A percentile compares a stretch with the other conserved stretches of the same genome.
Conservation (phyloP, 345 rosid species). For the Aquilaria yunnanensis region DNA sequence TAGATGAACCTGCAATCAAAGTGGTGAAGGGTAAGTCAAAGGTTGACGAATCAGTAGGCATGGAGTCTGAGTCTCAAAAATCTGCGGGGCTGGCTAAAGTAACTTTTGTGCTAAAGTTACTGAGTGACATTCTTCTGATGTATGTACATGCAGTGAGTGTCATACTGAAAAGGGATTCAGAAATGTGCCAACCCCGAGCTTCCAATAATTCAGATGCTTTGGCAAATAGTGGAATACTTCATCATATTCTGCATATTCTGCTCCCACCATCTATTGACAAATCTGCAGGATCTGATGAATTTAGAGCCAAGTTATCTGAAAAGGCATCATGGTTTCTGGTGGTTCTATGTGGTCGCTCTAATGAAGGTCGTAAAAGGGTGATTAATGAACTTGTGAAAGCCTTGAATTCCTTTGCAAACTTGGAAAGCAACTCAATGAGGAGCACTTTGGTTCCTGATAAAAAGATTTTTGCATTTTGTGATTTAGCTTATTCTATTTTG, state of each 20-base stretch:
- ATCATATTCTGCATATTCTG: conserved; percentile 74
- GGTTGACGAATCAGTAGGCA: conserved; percentile 59
- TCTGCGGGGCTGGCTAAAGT: conserved; percentile 87
- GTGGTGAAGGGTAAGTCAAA: conserved; percentile 86
- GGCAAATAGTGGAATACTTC: conserved; percentile 60
- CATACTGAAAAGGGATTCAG: conserved; percentile 76
- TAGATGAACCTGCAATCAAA: conserved; percentile 71
- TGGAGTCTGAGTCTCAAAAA: conserved; percentile 64
- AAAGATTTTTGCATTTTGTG: conserved; percentile 67
- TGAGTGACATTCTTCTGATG: conserved; percentile 89
- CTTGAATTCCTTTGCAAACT: conserved; percentile 54
- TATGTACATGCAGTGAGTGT: conserved; percentile 85
- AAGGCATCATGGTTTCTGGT: conserved; percentile 91
- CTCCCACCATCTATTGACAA: conserved; percentile 69
- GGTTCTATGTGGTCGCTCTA: conserved; percentile 80
- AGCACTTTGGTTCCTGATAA: conserved; percentile 64
- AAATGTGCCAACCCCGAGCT: conserved; percentile 63
- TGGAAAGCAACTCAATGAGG: conserved; percentile 57
- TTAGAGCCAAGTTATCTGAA: conserved; percentile 88
- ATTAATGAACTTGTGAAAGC: conserved; percentile 81
- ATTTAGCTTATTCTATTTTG: conserved; percentile 72
- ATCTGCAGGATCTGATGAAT: conserved; percentile 76
- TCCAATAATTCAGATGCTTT: conserved; percentile 49
- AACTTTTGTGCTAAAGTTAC: conserved; percentile 77
- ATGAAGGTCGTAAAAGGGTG: conserved; percentile 88